Evolutionary conservation across 2,329 filamentous ascomycete genomes (phyloP).

Genomic region (Alternaria ventricosa): DNA sequence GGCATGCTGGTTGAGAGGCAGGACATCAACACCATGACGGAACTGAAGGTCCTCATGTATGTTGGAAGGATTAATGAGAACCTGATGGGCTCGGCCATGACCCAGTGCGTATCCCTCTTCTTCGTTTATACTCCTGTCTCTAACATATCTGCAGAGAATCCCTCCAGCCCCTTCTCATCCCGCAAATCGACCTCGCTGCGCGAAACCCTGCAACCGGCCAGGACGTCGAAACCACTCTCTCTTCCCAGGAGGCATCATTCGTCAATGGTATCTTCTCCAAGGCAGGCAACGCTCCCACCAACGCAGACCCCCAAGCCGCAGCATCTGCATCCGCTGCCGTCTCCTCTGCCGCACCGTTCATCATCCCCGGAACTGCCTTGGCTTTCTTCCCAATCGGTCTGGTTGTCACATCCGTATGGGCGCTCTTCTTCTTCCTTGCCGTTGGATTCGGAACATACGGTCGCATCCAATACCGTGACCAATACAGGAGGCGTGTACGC

Average conservation of each 20-base stretch:
- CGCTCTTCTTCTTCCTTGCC: slow-evolving; percentile 59
- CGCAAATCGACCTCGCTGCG: slow-evolving; percentile 71
- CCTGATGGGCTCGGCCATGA: slow-evolving; percentile 62
- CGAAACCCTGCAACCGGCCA: slow-evolving; percentile 55
- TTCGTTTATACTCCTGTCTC: background rate
- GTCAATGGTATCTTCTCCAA: slow-evolving; percentile 73
- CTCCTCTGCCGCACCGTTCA: slow-evolving; percentile 59
- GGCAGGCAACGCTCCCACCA: slow-evolving; percentile 57
- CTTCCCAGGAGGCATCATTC: slow-evolving; percentile 73
- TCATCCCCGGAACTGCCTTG: slow-evolving; percentile 71
- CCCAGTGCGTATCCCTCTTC: slow-evolving; percentile 60
- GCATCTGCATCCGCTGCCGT: slow-evolving; percentile 52
- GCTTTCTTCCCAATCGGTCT: slow-evolving; percentile 74
- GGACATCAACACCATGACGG: slow-evolving; percentile 33
- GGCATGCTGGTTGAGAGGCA: slow-evolving; percentile 39
- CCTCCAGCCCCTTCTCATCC: slow-evolving; percentile 70
- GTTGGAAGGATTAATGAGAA: slow-evolving; percentile 70
- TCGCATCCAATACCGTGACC: slow-evolving; percentile 69
- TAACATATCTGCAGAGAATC: slow-evolving; percentile 54
- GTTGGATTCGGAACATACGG: slow-evolving; percentile 70
- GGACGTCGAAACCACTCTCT: slow-evolving; percentile 68
- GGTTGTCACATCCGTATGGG: slow-evolving; percentile 70
- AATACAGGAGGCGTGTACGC: slow-evolving; percentile 63
- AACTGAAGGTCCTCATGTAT: slow-evolving; percentile 70
- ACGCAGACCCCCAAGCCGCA: slow-evolving; percentile 50